These are phyloP conservation scores for Urochloa ruziziensis DNA, from an alignment of 176 grass and related monocot species.

Conservation along the genomic window DNA sequence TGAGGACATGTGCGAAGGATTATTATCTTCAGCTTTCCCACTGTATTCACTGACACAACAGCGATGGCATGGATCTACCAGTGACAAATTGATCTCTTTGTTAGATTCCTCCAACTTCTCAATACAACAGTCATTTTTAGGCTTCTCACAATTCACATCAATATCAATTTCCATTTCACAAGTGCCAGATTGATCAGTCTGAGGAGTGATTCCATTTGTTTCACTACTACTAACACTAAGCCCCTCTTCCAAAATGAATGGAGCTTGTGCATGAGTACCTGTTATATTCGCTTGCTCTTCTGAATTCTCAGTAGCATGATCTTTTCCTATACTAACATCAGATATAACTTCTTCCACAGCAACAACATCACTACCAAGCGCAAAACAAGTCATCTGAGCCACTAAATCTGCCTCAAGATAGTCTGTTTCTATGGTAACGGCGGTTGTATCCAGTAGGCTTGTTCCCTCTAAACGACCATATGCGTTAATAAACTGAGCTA, in stretches of 20 bases:
- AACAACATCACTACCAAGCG: background rate
- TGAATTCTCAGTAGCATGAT: slow-evolving; percentile 12
- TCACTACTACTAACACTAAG: slow-evolving; percentile 3
- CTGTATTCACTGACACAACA: slow-evolving; percentile 34
- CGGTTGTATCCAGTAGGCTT: slow-evolving; percentile 56
- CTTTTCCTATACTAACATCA: slow-evolving; percentile 12
- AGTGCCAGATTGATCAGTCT: slow-evolving; percentile 15
- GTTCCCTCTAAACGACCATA: slow-evolving; percentile 50
- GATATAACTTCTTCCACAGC: slow-evolving; percentile 20
- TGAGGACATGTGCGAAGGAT: background rate
- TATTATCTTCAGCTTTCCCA: slow-evolving; percentile 18
- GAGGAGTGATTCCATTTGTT: slow-evolving; percentile 21
- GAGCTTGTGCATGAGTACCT: background rate
- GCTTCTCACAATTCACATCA: slow-evolving; percentile 35
- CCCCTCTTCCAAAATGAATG: background rate
- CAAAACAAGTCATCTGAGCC: slow-evolving; percentile 16
- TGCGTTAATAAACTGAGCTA: slow-evolving; percentile 60
- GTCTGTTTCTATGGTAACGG: slow-evolving; percentile 64
- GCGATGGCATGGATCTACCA: slow-evolving; percentile 34
- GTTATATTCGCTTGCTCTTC: slow-evolving; percentile 13
- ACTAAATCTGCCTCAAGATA: slow-evolving; percentile 48
- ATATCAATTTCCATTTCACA: background rate
- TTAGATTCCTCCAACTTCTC: slow-evolving; percentile 24
- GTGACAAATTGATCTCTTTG: slow-evolving; percentile 5
- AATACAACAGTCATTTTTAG: slow-evolving; percentile 27